Base-by-base conservation (phyloP, 345 rosid species). In the Citrus cavaleriei region DNA sequence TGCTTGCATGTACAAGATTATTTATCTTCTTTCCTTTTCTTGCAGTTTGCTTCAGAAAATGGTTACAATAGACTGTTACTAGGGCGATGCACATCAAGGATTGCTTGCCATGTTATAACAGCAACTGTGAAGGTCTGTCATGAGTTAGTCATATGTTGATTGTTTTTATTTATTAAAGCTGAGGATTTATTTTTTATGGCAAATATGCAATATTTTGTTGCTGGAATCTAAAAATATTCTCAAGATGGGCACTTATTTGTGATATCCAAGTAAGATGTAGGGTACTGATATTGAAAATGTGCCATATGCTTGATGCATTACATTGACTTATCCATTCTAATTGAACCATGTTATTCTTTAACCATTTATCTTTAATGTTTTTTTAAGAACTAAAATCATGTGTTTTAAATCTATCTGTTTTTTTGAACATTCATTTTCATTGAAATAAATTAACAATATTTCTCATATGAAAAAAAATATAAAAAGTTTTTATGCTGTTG, bases 21-120 rank as follows among this genome's bases (percentile, higher is more conserved):
- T 51, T 9, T 18, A 10, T 19, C 37, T 27, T 49, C 2, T 62
- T 62, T 25, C 68, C 28, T 77, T 5, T 42, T 72, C 42, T 65
- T 82, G 66, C 80, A 95, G 98, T 85, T 87, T 83, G 98, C 98
- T 22, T 81, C 87, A 70, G 91, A 90, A 82, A 82, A 87, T 78
- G 97, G 97, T 22, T 96, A 88, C 89, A 92, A 82, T 78, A 92
- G 93, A 84, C 76, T 96, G 70, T 74, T 92, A 57, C 77, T 94
- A 0, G 99, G 98, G 80, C 78, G 90, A 1, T 93, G 94, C 87
- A 91, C 91, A 24, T 94, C 99, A 30, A 93, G 91, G 83, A 86
- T 95, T 75, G 98, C 99, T 81, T 89, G 90, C 78, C 92, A 92
- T 85, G 97, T 94, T 67, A 84, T 96, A 83, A 67, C 98, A 14